These are phyloP conservation scores for Salix koriyanagi DNA, from an alignment of 345 rosid species.

Conservation along the genomic window DNA sequence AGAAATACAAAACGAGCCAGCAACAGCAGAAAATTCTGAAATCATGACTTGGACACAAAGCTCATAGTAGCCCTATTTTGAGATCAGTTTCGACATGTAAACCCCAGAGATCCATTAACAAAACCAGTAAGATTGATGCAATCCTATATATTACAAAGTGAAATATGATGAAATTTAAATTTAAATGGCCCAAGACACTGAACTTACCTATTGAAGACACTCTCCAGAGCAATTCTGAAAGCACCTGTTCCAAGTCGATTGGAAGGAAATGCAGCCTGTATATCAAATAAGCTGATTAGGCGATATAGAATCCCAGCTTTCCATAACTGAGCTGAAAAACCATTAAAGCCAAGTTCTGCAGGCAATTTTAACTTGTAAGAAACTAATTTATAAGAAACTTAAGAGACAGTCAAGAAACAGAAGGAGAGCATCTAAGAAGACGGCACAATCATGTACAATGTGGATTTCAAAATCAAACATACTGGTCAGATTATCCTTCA, in stretches of 20 bases:
- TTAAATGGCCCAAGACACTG: not conserved
- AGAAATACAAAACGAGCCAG: not conserved
- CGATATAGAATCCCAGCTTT: not conserved
- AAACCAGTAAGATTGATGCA: not conserved
- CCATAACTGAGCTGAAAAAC: not conserved
- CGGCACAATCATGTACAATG: not conserved
- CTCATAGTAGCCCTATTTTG: not conserved
- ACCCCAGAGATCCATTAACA: not conserved
- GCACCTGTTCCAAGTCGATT: slow-evolving; percentile 49
- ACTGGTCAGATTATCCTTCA: not conserved
- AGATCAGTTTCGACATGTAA: not conserved
- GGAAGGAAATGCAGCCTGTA: slow-evolving; percentile 43
- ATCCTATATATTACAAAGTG: not conserved
- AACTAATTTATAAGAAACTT: not conserved
- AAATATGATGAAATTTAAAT: not conserved
- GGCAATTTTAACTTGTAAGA: not conserved
- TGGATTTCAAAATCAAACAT: not conserved
- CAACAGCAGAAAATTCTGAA: not conserved
- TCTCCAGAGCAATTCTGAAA: slow-evolving; percentile 45
- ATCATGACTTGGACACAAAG: not conserved
- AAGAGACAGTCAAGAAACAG: too few species aligned
- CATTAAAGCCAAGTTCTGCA: not conserved
- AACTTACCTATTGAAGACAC: slow-evolving; percentile 43
- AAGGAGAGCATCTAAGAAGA: not conserved
- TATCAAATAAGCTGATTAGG: not conserved